Base-by-base conservation (phyloP, 352 stramenopile genomes). In the Paralagenidium karlingii region DNA sequence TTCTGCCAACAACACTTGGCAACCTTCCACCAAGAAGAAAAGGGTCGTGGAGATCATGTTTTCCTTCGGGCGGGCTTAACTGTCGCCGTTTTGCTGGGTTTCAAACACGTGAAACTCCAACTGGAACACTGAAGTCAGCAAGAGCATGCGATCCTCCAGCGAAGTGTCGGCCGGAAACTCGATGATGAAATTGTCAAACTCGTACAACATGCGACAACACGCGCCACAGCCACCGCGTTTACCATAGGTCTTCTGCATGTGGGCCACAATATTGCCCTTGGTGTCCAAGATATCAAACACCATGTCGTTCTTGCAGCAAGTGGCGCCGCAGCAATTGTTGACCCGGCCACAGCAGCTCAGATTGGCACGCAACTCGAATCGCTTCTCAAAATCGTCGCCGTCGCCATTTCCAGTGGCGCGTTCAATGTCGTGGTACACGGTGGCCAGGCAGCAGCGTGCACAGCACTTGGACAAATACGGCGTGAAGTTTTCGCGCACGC, bases 251-350 rank as follows among this genome's bases (percentile, higher is more conserved):
- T 53, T 49, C 49, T 82, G 68, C 27, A 84, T 21, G 40, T 80
- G 63, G 13, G 58, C 70, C 3, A 60, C 64, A 25, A 76, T 41
- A 8, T 63, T 28, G 29, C 63, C 66, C 21, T 82, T 62, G 15
- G 40, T 51, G 44, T 80, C 65, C n/a, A 82, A 40, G 6, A 83
- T 59, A 32, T 83, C 67, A 46, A 74, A 80, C 40, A 82, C 64
- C 1, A 65, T 60, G 40, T 83, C 69, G 39, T 78, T 73, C 38
- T 66, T 58, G 48, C 45, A 69, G 46, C 67, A 82, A 19, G 67
- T 79, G 10, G 50, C 62, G n/a, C 67, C 67, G 36, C 67, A 83
- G 33, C 67, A 82, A 39, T 80, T 84, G 60, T 82, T 76, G 18
- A 73, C 58, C 16, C 64, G 64, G 16, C 64, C 65, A 28, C 67